These are phyloP conservation scores for Aspergillus sp. DNA, from an alignment of 2,329 filamentous ascomycete genomes.

Conservation along the genomic window DNA sequence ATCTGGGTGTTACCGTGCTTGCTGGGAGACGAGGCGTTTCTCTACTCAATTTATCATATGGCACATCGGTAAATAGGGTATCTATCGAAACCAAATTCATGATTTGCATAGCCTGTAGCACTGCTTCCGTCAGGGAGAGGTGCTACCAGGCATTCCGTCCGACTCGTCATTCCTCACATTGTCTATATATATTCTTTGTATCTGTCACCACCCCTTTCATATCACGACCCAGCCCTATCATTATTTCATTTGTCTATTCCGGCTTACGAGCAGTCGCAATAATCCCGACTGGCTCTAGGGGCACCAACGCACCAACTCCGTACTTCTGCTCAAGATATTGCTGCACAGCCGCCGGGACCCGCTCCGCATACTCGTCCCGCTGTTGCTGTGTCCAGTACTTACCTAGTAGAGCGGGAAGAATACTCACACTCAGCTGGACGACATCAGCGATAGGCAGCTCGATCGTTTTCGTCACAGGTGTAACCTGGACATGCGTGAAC, in stretches of 20 bases:
- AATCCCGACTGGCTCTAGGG: constrained; percentile 34
- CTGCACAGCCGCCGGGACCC: constrained; percentile 28
- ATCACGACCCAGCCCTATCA: not conserved
- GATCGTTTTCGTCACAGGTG: constrained; percentile 19
- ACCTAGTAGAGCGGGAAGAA: constrained; percentile 28
- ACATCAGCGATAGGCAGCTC: constrained; percentile 24
- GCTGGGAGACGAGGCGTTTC: constrained; percentile 33
- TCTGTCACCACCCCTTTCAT: not conserved
- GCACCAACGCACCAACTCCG: constrained; percentile 28
- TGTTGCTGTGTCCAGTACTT: constrained; percentile 36
- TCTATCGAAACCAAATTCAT: constrained; percentile 29
- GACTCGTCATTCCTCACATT: not conserved
- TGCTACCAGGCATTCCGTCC: not conserved
- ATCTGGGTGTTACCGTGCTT: constrained; percentile 30
- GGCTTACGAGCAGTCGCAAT: constrained; percentile 37
- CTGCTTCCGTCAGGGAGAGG: constrained; percentile 4
- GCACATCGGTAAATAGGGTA: constrained; percentile 31
- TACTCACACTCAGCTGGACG: constrained; percentile 26
- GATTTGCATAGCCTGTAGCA: constrained; percentile 28
- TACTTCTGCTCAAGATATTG: constrained; percentile 31
- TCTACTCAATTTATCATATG: constrained; percentile 30
- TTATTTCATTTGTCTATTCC: not conserved
- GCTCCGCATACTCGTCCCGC: constrained; percentile 27
- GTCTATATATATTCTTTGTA: not conserved
- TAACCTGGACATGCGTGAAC: constrained; percentile 31